Conservation (phyloP, 768 basidiomycete species). For the Tricholoma saponaceum region DNA sequence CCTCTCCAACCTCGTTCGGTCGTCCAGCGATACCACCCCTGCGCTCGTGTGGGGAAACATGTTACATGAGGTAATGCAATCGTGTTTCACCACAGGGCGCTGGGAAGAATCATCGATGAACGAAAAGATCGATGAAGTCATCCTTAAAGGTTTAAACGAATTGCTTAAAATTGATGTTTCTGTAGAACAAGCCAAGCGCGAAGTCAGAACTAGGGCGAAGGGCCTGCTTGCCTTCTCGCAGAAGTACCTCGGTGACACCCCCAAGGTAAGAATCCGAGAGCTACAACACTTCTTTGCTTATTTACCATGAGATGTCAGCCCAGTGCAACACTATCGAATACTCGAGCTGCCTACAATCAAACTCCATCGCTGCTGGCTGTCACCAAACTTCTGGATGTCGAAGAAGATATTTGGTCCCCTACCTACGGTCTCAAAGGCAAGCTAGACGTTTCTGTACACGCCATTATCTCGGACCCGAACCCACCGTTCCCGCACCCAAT, state of each 20-base stretch:
- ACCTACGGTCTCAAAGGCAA: slow-evolving; percentile 95
- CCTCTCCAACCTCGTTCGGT: slow-evolving; percentile 60
- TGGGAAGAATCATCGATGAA: slow-evolving; percentile 70
- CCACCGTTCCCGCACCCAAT: slow-evolving; percentile 18
- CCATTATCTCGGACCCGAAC: slow-evolving; percentile 50
- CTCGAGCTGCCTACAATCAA: slow-evolving; percentile 37
- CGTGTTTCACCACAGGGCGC: slow-evolving; percentile 53
- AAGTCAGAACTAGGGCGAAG: slow-evolving; percentile 56
- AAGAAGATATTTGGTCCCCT: slow-evolving; percentile 98
- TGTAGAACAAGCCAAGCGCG: slow-evolving; percentile 61
- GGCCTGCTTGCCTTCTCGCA: slow-evolving; percentile 64
- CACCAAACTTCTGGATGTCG: slow-evolving; percentile 74
- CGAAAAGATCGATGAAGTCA: slow-evolving; percentile 50
- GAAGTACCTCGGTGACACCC: slow-evolving; percentile 58
- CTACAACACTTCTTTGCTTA: background rate
- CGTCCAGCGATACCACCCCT: slow-evolving; percentile 56
- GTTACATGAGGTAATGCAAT: slow-evolving; percentile 88
- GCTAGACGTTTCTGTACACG: slow-evolving; percentile 84
- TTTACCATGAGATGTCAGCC: slow-evolving; percentile 36
- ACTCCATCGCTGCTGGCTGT: slow-evolving; percentile 64
- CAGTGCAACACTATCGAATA: slow-evolving; percentile 64
- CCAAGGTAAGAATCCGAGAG: slow-evolving; percentile 50
- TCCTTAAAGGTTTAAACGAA: slow-evolving; percentile 51
- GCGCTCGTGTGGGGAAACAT: slow-evolving; percentile 89
- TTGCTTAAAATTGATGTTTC: slow-evolving; percentile 56